Percentiles rank a stretch among this genome's conserved stretches.
These are phyloP conservation scores for Hansenula lynferdii DNA, from an alignment of 1,139 yeast species.

Conservation along the genomic window DNA sequence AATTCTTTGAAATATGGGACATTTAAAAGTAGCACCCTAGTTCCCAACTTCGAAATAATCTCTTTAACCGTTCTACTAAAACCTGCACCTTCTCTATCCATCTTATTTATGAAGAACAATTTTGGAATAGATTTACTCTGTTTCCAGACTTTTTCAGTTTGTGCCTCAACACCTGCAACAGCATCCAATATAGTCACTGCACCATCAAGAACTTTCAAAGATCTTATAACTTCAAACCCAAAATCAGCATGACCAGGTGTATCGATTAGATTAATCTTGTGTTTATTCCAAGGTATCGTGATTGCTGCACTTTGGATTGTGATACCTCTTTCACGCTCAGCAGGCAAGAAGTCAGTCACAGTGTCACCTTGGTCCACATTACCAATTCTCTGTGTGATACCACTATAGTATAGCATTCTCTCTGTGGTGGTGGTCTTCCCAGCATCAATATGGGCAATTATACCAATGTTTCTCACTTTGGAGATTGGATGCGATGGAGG, in stretches of 20 bases:
- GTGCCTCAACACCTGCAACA: slow-evolving; percentile 98
- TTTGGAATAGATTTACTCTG: slow-evolving; percentile 77
- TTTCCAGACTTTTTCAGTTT: slow-evolving; percentile 95
- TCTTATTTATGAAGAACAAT: slow-evolving; percentile 80
- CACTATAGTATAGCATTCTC: slow-evolving; percentile 85
- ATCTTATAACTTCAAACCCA: slow-evolving; percentile 87
- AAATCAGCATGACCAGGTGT: slow-evolving; percentile 99
- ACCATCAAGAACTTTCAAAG: slow-evolving; percentile 88
- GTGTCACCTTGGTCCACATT: slow-evolving; percentile 97
- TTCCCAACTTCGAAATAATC: slow-evolving; percentile 69
- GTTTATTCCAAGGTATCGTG: slow-evolving; percentile 78
- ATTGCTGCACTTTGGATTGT: slow-evolving; percentile 97
- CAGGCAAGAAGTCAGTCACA: slow-evolving; percentile 86
- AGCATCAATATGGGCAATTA: slow-evolving; percentile 95
- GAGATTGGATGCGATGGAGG: slow-evolving; percentile 2
- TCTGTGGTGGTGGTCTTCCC: slow-evolving; percentile 97
- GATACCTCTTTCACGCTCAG: slow-evolving; percentile 90
- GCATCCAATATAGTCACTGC: slow-evolving; percentile 91
- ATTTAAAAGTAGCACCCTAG: slow-evolving; percentile 69
- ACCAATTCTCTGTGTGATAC: slow-evolving; percentile 76
- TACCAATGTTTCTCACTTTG: slow-evolving; percentile 43
- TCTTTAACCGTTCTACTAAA: slow-evolving; percentile 87
- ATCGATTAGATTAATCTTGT: slow-evolving; percentile 81
- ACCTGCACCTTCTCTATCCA: slow-evolving; percentile 97
- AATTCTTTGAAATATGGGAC: slow-evolving; percentile 62